Evolutionary conservation across 169 alveolate species (phyloP).

Genomic region (Condylostoma magnum): DNA sequence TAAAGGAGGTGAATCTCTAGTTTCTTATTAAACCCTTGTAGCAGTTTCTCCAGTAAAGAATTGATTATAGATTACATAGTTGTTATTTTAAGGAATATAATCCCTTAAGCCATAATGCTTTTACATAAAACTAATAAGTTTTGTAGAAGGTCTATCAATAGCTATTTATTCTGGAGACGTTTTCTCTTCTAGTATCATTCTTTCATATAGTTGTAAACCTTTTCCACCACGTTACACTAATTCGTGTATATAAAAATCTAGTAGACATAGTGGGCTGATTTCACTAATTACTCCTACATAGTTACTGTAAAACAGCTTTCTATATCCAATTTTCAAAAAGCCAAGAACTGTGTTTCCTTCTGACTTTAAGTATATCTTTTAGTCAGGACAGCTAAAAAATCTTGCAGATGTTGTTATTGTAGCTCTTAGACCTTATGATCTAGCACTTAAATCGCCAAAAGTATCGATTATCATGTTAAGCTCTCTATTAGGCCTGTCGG

Average conservation of each 20-base stretch:
- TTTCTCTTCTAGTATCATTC: conserved; percentile 60
- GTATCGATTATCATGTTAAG: background rate
- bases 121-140: conserved; percentile 69
- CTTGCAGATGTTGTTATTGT: conserved; percentile 16
- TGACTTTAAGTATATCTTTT: conserved; percentile 54
- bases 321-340: conserved; percentile 71
- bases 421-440: conserved; percentile 13
- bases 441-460: conserved; percentile 14
- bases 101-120: conserved; percentile 69
- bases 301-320: conserved; percentile 72
- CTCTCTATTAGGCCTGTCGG: background rate
- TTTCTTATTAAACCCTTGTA: background rate
- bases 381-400: conserved; percentile 30
- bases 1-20: background rate
- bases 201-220: conserved; percentile 47
- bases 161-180: conserved; percentile 78
- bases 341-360: conserved; percentile 69
- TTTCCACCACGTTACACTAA: conserved; percentile 76
- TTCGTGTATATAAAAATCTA: conserved; percentile 88
- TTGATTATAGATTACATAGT: conserved; percentile 69
- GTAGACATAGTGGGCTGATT: conserved; percentile 76
- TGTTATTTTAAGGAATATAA: conserved; percentile 78
- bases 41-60: conserved; percentile 39
- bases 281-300: conserved; percentile 69
- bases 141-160: conserved; percentile 87